Evolutionary conservation across 1,284 basidiomycete genomes (phyloP), one percentile per base, ranked within the genome.

Genomic region (Cystobasidium pallidum): DNA sequence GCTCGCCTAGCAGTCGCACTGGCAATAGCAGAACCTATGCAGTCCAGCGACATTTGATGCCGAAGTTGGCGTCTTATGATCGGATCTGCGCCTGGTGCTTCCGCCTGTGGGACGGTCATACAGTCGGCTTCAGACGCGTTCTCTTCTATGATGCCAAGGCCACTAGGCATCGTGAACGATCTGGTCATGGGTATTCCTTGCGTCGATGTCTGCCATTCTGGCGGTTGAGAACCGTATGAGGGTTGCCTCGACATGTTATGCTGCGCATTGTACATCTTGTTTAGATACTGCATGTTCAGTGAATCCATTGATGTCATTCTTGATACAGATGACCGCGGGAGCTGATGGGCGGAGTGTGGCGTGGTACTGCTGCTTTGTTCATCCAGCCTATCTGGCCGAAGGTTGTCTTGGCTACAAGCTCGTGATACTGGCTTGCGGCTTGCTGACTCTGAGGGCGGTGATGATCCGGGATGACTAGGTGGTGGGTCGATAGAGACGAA

Each of bases 401-500:
- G 43, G 21, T 43, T 8, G 15, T 57, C 71, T 28, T 24, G 59
- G 24, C 70, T 43, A 65, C 52, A 21, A 67, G 67, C 34, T 15
- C 61, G 34, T 19, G 47, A 19, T 19, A 65, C 47, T 13, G 47
- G 10, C 41, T 63, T 32, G 32, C 21, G 57, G 7, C 34, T 43
- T 32, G 45, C n/a, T 70, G 54, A 36, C 63, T 52, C 52, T 13
- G 68, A 54, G 7, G 72, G 47, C 3, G 43, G 1, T 71, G 73
- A 4, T 65, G 43, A 54, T 6, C 76, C 75, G 21, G 75, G n/a
- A 24, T 79, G 78, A 1, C 76, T 77, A 15, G 88, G 87, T 19
- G 88, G 88, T 32, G 90, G 89, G 78, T 93, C 91, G 73, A 93
- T 82, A 19, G 91, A 92, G 24, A 91, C 81, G 80, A 91, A 89